These are phyloP conservation scores for Geotrichum aggregatum DNA, from an alignment of 1,139 yeast genomes.

Conservation along the genomic window DNA sequence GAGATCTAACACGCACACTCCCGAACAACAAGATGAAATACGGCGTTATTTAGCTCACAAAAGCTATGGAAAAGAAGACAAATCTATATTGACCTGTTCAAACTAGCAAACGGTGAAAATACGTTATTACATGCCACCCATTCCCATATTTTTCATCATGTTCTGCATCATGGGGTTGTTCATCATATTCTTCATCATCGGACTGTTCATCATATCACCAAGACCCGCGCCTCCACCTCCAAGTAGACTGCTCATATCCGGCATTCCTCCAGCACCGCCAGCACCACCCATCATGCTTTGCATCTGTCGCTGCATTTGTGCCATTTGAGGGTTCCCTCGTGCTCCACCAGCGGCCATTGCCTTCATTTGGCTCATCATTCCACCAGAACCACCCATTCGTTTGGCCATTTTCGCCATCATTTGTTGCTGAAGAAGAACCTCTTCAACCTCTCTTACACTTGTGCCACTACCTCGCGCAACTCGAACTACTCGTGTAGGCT, in stretches of 20 bases:
- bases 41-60: too few relatives aligned
- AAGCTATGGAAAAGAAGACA: too few relatives aligned
- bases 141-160: constrained; percentile 66
- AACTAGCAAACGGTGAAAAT: too few relatives aligned
- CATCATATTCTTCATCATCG: constrained; percentile 49
- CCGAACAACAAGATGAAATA: too few relatives aligned
- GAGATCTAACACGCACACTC: too few relatives aligned
- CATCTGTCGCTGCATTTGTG: constrained; percentile 39
- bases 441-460: constrained; percentile 86
- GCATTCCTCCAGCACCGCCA: constrained; percentile 41
- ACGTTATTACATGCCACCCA: constrained; percentile 26
- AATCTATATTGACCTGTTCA: too few relatives aligned
- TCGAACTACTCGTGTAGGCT: constrained; percentile 82
- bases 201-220: constrained; percentile 47
- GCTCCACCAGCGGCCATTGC: constrained; percentile 35
- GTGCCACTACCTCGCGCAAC: constrained; percentile 98
- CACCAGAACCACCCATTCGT: constrained; percentile 54
- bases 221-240: constrained; percentile 33
- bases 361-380: constrained; percentile 42
- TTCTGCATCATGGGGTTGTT: constrained; percentile 70
- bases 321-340: constrained; percentile 38
- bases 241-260: constrained; percentile 35
- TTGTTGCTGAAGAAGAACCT: constrained; percentile 84
- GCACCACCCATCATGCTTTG: constrained; percentile 38
- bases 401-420: constrained; percentile 95